Evolutionary conservation across 2,329 filamentous ascomycete genomes (phyloP).

Genomic region (Paracamarosporium sp.): DNA sequence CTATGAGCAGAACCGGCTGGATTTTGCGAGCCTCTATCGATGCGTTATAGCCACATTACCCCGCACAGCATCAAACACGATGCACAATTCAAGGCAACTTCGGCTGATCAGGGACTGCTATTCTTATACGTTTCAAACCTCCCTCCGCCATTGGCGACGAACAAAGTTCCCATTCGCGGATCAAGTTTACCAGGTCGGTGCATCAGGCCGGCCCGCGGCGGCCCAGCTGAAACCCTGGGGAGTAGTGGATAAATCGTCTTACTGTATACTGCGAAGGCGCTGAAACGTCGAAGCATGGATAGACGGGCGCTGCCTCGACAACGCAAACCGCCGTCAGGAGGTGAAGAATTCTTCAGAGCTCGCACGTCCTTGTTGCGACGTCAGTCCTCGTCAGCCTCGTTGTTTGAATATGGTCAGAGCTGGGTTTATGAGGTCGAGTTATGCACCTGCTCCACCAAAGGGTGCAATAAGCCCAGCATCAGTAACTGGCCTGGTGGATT

Average conservation of each 20-base stretch:
- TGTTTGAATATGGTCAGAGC: background rate
- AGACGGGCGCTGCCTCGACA: background rate
- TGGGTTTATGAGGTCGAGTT: background rate
- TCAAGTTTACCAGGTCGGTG: background rate
- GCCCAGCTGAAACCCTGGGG: background rate
- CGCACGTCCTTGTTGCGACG: background rate
- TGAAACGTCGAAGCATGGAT: background rate
- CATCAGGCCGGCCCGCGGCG: background rate
- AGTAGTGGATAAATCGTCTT: background rate
- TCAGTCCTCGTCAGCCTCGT: background rate
- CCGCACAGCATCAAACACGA: background rate
- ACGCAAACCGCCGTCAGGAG: background rate
- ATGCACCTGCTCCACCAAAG: background rate
- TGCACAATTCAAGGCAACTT: constrained; percentile 2
- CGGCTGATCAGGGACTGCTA: background rate
- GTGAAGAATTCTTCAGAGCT: background rate
- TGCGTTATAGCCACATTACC: background rate
- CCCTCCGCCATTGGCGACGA: background rate
- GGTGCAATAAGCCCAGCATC: background rate
- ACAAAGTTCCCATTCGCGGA: background rate
- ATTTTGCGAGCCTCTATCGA: background rate
- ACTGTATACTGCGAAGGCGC: background rate
- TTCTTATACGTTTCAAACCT: background rate
- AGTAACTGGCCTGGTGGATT: background rate
- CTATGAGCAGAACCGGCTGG: background rate